Percentiles rank a stretch among this genome's conserved stretches.
phyloP scores from a whole-genome alignment of 768 basidiomycete genomes.

The Mycena pura region DNA sequence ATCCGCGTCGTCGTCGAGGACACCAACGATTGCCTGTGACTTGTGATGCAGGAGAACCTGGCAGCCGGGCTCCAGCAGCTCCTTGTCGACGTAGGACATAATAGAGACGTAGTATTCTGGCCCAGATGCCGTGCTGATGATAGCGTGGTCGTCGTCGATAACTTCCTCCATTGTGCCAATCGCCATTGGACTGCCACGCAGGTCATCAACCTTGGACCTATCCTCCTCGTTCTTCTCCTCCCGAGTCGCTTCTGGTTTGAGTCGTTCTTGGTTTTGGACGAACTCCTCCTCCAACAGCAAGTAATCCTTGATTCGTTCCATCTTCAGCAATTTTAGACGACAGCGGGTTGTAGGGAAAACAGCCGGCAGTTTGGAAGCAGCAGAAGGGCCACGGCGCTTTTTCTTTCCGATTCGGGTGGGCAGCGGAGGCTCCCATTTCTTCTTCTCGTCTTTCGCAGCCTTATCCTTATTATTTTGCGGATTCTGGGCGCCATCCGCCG shows the following conservation, averaged over 20 bases:
- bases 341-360: slow-evolving; percentile 96
- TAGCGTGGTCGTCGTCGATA: slow-evolving; percentile 99
- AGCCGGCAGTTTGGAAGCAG: slow-evolving; percentile 89
- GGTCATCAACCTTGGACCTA: slow-evolving; percentile 88
- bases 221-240: slow-evolving; percentile 98
- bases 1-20: slow-evolving; percentile 93
- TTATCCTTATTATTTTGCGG: slow-evolving; percentile 43
- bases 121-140: slow-evolving; percentile 92
- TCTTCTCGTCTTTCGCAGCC: slow-evolving; percentile 62
- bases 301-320: slow-evolving; percentile 98
- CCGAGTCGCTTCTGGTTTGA: slow-evolving; percentile 84
- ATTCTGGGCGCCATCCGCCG: slow-evolving; percentile 55
- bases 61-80: slow-evolving; percentile 94
- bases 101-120: slow-evolving; percentile 98
- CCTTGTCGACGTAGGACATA: slow-evolving; percentile 98
- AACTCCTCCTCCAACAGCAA: slow-evolving; percentile 95
- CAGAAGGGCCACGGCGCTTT: slow-evolving; percentile 92
- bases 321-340: slow-evolving; percentile 92
- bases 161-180: slow-evolving; percentile 98
- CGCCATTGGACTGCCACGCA: slow-evolving; percentile 97
- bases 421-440: slow-evolving; percentile 99
- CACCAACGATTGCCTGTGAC: slow-evolving; percentile 93
- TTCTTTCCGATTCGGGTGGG: slow-evolving; percentile 97
- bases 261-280: slow-evolving; percentile 87
- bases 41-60: slow-evolving; percentile 96